phyloP scores from a whole-genome alignment of 129 eudicot species.

The Helianthus tuberosus region DNA sequence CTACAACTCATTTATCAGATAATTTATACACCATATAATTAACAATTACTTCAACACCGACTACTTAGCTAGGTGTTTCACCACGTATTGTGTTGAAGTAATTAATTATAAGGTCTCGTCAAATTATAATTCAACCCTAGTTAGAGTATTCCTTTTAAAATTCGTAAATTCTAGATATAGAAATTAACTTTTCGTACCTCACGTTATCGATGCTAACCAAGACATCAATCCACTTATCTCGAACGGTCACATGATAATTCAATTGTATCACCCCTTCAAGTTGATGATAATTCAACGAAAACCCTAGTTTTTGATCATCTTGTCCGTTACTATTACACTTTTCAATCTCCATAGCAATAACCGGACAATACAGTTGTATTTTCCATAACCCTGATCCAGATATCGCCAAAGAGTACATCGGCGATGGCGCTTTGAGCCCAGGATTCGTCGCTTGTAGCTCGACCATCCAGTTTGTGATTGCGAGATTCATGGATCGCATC shows the following conservation, averaged over 20 bases:
- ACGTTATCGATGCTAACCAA: slow-evolving; percentile 76
- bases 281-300: slow-evolving; percentile 79
- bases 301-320: slow-evolving; percentile 58
- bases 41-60: too few species aligned
- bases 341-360: slow-evolving; percentile 77
- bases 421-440: slow-evolving; percentile 49
- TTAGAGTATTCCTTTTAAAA: not conserved
- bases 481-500: slow-evolving; percentile 78
- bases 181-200: slow-evolving; percentile 50
- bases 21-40: too few species aligned
- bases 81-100: too few species aligned
- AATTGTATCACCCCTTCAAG: slow-evolving; percentile 89
- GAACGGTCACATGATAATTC: slow-evolving; percentile 53
- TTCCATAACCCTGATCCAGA: slow-evolving; percentile 76
- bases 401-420: slow-evolving; percentile 64
- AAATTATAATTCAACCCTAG: too few species aligned
- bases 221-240: slow-evolving; percentile 80
- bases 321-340: slow-evolving; percentile 41
- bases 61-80: too few species aligned
- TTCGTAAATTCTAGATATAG: not conserved
- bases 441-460: slow-evolving; percentile 38
- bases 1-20: too few species aligned
- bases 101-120: too few species aligned
- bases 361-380: slow-evolving; percentile 83
- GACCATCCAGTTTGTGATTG: slow-evolving; percentile 69